A percentile compares a stretch with the other conserved stretches of the same genome.
Evolutionary conservation across 1,284 basidiomycete genomes (phyloP).

Genomic region (Sanghuangporus baumii): DNA sequence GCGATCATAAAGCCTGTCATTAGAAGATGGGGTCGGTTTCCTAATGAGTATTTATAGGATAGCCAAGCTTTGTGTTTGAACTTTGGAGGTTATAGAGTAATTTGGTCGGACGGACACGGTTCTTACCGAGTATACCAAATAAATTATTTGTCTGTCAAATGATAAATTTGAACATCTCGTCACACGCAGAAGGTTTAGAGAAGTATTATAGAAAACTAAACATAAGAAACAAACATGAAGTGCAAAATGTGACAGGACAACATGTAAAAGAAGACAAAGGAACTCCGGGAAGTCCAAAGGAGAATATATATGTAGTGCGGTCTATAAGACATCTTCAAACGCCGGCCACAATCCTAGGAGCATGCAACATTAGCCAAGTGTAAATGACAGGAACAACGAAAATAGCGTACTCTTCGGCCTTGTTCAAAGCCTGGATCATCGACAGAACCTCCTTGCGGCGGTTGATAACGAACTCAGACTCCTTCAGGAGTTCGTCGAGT

Average conservation of each 20-base stretch:
- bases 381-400: neutral
- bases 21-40: slow-evolving; percentile 67
- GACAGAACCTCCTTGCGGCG: slow-evolving; percentile 84
- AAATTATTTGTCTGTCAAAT: no score
- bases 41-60: slow-evolving; percentile 27
- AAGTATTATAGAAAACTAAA: slow-evolving; percentile 7
- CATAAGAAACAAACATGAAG: slow-evolving; percentile 6
- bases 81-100: neutral
- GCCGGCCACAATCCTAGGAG: slow-evolving; percentile 15
- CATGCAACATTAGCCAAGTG: neutral
- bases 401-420: slow-evolving; percentile 79
- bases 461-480: slow-evolving; percentile 80
- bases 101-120: no score
- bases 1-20: slow-evolving; percentile 65
- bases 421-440: slow-evolving; percentile 87
- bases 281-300: neutral
- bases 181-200: no score
- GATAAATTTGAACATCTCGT: no score
- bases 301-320: neutral
- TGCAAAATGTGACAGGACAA: neutral
- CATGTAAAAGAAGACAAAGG: neutral
- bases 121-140: no score
- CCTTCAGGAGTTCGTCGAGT: slow-evolving; percentile 87
- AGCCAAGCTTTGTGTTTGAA: neutral
- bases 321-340: neutral